phyloP scores from a whole-genome alignment of 2,329 filamentous ascomycete genomes.

The Nemania sp. region DNA sequence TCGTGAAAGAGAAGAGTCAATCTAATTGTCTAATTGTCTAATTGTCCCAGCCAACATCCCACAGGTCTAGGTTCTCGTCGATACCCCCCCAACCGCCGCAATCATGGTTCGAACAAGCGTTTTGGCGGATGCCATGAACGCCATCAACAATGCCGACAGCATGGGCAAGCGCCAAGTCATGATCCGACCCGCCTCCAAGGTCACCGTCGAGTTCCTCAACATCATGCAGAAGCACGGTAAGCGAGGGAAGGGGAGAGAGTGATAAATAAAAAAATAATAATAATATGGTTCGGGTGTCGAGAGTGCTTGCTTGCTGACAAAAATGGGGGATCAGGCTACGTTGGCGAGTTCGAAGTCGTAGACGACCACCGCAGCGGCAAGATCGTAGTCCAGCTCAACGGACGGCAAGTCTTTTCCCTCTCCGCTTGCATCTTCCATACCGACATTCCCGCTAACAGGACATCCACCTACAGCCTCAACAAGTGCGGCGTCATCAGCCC shows the following conservation, averaged over 20 bases:
- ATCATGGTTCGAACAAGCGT: slow-evolving; percentile 38
- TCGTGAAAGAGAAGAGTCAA: too few relatives aligned
- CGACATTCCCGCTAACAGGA: slow-evolving; percentile 4
- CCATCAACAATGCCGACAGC: slow-evolving; percentile 35
- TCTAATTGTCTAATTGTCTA: slow-evolving; percentile 19
- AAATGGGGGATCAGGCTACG: slow-evolving; percentile 34
- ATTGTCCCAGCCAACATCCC: slow-evolving; percentile 4
- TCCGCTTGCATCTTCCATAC: too few relatives aligned
- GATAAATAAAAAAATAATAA: too few relatives aligned
- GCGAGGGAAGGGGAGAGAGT: not conserved
- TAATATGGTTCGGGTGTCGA: too few relatives aligned
- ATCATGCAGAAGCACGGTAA: slow-evolving; percentile 36
- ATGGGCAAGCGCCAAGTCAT: slow-evolving; percentile 35
- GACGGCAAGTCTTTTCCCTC: slow-evolving; percentile 20
- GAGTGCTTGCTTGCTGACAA: too few relatives aligned
- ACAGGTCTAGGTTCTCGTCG: slow-evolving; percentile 27
- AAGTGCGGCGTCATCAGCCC: slow-evolving; percentile 37
- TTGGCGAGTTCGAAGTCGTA: slow-evolving; percentile 35
- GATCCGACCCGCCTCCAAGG: slow-evolving; percentile 33
- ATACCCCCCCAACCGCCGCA: slow-evolving; percentile 22
- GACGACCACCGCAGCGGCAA: slow-evolving; percentile 37
- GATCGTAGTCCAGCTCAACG: slow-evolving; percentile 34
- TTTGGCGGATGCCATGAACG: slow-evolving; percentile 33
- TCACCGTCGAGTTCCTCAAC: slow-evolving; percentile 37
- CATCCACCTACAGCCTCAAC: slow-evolving; percentile 26